phyloP scores from a whole-genome alignment of 768 basidiomycete species.

The Boletus vinaceobasis region DNA sequence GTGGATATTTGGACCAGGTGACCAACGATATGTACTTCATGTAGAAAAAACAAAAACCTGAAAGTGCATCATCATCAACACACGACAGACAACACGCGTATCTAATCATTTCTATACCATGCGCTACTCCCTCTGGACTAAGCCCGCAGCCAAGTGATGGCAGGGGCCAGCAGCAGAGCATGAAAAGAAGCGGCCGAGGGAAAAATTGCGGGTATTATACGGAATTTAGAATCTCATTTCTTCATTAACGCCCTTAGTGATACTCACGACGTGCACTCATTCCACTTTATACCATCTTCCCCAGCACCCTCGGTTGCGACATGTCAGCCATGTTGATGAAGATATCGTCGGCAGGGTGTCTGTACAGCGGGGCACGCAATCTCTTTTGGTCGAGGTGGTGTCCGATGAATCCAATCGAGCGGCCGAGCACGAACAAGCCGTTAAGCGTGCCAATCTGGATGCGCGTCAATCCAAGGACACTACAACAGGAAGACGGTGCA shows the following conservation, averaged over 20 bases:
- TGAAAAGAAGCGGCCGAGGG: not conserved
- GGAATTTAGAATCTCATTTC: conserved; percentile 9
- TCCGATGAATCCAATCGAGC: conserved; percentile 96
- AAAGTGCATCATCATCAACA: not conserved
- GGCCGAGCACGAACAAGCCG: conserved; percentile 95
- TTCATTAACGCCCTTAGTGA: not conserved
- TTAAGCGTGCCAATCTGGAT: conserved; percentile 83
- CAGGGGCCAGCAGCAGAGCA: not conserved
- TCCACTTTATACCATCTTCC: conserved; percentile 27
- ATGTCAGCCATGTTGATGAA: conserved; percentile 93
- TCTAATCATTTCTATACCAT: not conserved
- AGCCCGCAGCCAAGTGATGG: not conserved
- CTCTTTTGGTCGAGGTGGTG: conserved; percentile 97
- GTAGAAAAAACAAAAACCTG: not conserved
- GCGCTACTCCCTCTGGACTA: not conserved
- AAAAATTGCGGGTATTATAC: conserved; percentile 18
- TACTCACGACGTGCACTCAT: not conserved
- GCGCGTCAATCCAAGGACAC: not conserved
- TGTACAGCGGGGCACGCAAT: conserved; percentile 87
- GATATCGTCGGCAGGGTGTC: conserved; percentile 93
- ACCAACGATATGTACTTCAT: too few species aligned
- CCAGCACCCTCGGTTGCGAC: conserved; percentile 76
- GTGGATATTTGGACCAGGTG: too few species aligned
- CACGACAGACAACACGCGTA: not conserved
- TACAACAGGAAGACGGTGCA: not conserved